Conservation (phyloP, 257 asterid species). For the Solanum tarijense region DNA sequence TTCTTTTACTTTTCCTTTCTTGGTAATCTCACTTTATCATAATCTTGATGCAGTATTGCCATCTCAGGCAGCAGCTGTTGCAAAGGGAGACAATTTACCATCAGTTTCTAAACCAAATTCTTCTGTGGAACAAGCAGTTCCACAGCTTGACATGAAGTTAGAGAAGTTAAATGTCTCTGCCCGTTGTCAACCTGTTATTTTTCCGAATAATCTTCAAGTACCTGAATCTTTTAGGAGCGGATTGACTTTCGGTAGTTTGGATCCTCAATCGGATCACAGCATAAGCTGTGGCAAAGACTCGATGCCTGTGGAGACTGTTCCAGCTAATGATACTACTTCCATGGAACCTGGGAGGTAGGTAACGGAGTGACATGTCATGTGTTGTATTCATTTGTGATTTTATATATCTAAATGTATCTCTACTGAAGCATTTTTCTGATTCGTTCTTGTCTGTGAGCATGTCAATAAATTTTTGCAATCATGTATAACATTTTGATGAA, state of each 20-base stretch:
- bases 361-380: neutral
- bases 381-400: neutral
- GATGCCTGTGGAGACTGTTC: slow-evolving; percentile 5
- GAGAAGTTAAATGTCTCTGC: slow-evolving; percentile 18
- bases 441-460: neutral
- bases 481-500: neutral
- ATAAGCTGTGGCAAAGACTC: slow-evolving; percentile 8
- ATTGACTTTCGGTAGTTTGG: slow-evolving; percentile 52
- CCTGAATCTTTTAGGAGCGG: slow-evolving; percentile 34
- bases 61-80: slow-evolving; percentile 17
- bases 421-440: neutral
- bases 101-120: slow-evolving; percentile 15
- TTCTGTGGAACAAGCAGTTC: slow-evolving; percentile 10
- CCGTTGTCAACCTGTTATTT: slow-evolving; percentile 30
- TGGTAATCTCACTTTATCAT: neutral
- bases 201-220: slow-evolving; percentile 48
- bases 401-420: neutral
- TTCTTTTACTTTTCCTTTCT: neutral
- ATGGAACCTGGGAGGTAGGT: slow-evolving; percentile 28
- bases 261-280: slow-evolving; percentile 14
- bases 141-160: slow-evolving; percentile 27
- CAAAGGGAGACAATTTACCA: slow-evolving; percentile 5
- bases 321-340: slow-evolving; percentile 11
- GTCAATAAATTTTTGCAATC: neutral
- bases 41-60: slow-evolving; percentile 20